Conservation (phyloP, 805 yeast species). For the Hanseniaspora nectarophila region DNA sequence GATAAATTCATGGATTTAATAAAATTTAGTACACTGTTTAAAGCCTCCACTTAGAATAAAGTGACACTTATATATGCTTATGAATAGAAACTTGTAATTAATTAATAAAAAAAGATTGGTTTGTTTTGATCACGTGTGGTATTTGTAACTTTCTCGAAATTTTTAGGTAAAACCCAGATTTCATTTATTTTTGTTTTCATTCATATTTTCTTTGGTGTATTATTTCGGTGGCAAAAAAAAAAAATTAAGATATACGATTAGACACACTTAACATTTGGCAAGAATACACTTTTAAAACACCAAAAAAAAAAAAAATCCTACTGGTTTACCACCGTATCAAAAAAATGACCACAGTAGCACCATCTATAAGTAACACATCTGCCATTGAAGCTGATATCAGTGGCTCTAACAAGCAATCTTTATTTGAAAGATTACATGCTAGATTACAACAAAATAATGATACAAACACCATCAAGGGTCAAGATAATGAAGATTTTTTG, state of each 20-base stretch:
- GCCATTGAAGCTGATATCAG: not conserved
- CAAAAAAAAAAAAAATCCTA: not conserved
- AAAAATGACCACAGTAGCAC: not conserved
- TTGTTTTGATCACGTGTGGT: not conserved
- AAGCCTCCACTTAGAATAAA: too few relatives aligned
- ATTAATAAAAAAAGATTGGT: too few relatives aligned
- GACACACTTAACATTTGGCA: too few relatives aligned
- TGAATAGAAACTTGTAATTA: not conserved
- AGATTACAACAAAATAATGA: constrained; percentile 23
- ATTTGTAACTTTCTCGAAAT: too few relatives aligned
- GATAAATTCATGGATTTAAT: too few relatives aligned
- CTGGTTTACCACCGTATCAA: too few relatives aligned
- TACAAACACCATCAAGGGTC: constrained; percentile 15
- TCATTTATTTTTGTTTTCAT: too few relatives aligned
- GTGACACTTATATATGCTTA: too few relatives aligned
- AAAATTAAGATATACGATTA: not conserved
- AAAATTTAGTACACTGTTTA: too few relatives aligned
- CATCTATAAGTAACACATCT: not conserved
- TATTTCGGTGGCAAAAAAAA: not conserved
- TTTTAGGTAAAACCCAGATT: too few relatives aligned
- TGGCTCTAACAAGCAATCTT: constrained; percentile 22
- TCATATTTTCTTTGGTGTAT: not conserved
- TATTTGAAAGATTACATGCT: constrained; percentile 27
- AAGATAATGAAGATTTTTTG: constrained; percentile 58
- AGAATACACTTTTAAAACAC: too few relatives aligned